Evolutionary conservation across 306 rosid species (phyloP).

Genomic region (Ceratonia siliqua): DNA sequence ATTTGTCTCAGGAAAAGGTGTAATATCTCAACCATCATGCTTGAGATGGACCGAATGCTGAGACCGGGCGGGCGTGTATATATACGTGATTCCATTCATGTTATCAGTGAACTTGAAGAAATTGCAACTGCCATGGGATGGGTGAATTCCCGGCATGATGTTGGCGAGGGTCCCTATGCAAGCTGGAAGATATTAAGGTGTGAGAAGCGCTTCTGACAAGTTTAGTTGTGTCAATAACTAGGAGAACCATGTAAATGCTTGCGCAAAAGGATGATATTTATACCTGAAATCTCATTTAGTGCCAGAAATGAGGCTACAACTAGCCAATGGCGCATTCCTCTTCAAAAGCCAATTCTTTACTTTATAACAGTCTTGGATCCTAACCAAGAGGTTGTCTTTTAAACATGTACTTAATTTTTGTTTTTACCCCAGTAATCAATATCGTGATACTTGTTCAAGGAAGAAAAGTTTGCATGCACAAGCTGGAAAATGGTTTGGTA

Average conservation of each 20-base stretch:
- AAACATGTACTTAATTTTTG: background rate
- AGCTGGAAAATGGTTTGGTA: slow-evolving; percentile 2
- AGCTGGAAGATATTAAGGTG: slow-evolving; percentile 74
- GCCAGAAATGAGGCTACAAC: slow-evolving; percentile 30
- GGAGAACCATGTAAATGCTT: slow-evolving; percentile 15
- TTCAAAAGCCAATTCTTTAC: slow-evolving; percentile 2
- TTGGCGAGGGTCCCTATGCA: slow-evolving; percentile 89
- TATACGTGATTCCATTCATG: slow-evolving; percentile 62
- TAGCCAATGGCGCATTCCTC: slow-evolving; percentile 29
- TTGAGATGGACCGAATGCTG: slow-evolving; percentile 87
- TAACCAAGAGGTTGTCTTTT: background rate
- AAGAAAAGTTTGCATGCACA: background rate
- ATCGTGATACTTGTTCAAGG: background rate
- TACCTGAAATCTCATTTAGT: slow-evolving; percentile 21
- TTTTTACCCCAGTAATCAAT: background rate
- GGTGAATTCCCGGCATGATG: slow-evolving; percentile 50
- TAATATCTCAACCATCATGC: slow-evolving; percentile 75
- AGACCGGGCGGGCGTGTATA: slow-evolving; percentile 86
- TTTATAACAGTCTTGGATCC: slow-evolving; percentile 22
- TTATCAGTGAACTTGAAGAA: slow-evolving; percentile 61
- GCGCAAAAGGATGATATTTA: slow-evolving; percentile 4
- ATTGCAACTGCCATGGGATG: slow-evolving; percentile 75
- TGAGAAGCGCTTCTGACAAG: slow-evolving; percentile 62
- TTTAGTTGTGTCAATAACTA: slow-evolving; percentile 19
- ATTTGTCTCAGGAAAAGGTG: slow-evolving; percentile 56